Conservation (phyloP, 2,329 filamentous ascomycete species). For the Colletotrichum horii region DNA sequence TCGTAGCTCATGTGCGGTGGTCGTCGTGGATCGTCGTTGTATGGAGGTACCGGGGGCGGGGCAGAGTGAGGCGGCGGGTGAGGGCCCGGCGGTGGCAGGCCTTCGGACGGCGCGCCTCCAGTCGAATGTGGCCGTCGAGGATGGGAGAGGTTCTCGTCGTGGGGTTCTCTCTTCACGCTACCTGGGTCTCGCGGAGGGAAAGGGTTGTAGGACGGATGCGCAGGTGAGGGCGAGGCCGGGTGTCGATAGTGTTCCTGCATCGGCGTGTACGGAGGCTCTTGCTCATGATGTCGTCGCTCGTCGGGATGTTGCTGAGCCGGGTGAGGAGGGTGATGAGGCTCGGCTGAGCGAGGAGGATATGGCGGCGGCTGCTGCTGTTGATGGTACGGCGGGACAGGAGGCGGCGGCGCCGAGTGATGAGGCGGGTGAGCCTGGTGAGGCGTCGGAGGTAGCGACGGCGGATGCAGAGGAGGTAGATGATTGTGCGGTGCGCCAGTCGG, state of each 20-base stretch:
- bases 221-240: conserved; percentile 50
- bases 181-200: conserved; percentile 55
- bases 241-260: conserved; percentile 60
- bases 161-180: conserved; percentile 61
- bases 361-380: conserved; percentile 17
- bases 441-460: conserved; percentile 42
- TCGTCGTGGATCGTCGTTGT: conserved; percentile 53
- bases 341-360: conserved; percentile 40
- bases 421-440: conserved; percentile 35
- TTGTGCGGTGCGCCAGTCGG: conserved; percentile 42
- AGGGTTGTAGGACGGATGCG: conserved; percentile 47
- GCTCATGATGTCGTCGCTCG: conserved; percentile 63
- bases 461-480: conserved; percentile 53
- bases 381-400: conserved; percentile 35
- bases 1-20: conserved; percentile 56
- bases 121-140: conserved; percentile 59
- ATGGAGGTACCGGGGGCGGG: conserved; percentile 34
- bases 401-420: conserved; percentile 41
- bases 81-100: conserved; percentile 39
- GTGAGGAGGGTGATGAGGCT: conserved; percentile 38
- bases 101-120: conserved; percentile 40
- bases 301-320: conserved; percentile 36
- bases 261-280: conserved; percentile 54
- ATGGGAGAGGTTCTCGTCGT: conserved; percentile 50
- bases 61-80: conserved; percentile 35